phyloP scores from a whole-genome alignment of 768 basidiomycete species.

The Coprinellus micaceus region DNA sequence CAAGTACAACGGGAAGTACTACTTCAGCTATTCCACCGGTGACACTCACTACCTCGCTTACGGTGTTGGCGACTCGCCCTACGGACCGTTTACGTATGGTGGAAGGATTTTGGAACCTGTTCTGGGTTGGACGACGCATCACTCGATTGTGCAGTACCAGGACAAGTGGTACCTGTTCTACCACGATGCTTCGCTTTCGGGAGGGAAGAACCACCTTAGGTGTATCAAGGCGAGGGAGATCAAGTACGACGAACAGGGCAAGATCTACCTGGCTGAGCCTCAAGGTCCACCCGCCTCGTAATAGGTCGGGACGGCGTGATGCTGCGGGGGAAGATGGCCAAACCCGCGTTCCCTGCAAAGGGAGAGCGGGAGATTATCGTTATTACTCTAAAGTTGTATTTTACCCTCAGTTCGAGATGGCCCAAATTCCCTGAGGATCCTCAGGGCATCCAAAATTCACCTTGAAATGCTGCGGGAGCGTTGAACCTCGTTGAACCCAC shows the following conservation, averaged over 20 bases:
- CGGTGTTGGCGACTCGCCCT: constrained; percentile 16
- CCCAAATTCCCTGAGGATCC: too few relatives aligned
- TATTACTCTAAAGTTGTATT: too few relatives aligned
- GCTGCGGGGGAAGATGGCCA: too few relatives aligned
- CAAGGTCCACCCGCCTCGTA: background rate
- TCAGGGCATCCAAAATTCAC: too few relatives aligned
- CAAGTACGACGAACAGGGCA: constrained; percentile 16
- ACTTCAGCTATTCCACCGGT: constrained; percentile 21
- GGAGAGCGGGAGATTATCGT: too few relatives aligned
- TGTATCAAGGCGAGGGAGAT: constrained; percentile 19
- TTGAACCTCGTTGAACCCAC: too few relatives aligned
- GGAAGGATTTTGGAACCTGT: constrained; percentile 21
- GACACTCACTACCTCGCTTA: constrained; percentile 21
- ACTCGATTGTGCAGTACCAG: constrained; percentile 19
- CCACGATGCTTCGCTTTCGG: constrained; percentile 16
- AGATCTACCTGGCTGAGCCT: constrained; percentile 3
- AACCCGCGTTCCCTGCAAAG: too few relatives aligned
- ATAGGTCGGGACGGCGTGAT: too few relatives aligned
- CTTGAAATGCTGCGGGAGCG: too few relatives aligned
- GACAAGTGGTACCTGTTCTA: constrained; percentile 19
- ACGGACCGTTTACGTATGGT: constrained; percentile 19
- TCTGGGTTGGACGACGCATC: constrained; percentile 21
- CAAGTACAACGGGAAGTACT: constrained; percentile 18
- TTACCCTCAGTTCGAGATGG: too few relatives aligned
- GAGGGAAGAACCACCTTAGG: constrained; percentile 19